These are phyloP conservation scores for Apiospora malaysiana DNA, from an alignment of 2,329 filamentous ascomycete species.

Conservation along the genomic window DNA sequence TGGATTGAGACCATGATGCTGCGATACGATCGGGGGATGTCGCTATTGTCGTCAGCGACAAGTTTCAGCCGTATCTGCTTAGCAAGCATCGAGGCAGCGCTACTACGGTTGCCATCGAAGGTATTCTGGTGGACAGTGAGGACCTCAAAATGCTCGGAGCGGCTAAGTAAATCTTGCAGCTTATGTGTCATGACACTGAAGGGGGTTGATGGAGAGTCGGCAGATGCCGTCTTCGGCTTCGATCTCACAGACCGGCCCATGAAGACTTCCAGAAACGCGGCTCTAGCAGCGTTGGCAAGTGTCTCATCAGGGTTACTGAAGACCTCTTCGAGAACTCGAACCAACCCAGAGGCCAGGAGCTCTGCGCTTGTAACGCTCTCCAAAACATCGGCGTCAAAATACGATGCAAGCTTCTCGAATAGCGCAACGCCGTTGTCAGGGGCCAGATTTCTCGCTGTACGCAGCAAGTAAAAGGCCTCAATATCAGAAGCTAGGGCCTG, in stretches of 20 bases:
- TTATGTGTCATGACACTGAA: conserved; percentile 94
- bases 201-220: conserved; percentile 76
- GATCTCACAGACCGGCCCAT: conserved; percentile 78
- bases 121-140: conserved; percentile 93
- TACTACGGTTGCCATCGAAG: conserved; percentile 87
- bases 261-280: conserved; percentile 89
- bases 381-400: conserved; percentile 87
- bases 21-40: conserved; percentile 84
- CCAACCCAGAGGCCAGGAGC: conserved; percentile 86
- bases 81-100: conserved; percentile 92
- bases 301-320: conserved; percentile 75
- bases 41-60: conserved; percentile 86
- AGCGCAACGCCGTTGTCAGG: conserved; percentile 64
- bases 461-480: conserved; percentile 69
- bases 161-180: conserved; percentile 92
- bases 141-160: conserved; percentile 97
- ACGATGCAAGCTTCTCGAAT: conserved; percentile 77
- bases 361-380: conserved; percentile 97
- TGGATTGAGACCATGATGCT: conserved; percentile 99
- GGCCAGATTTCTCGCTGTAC: conserved; percentile 51
- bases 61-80: conserved; percentile 93
- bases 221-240: conserved; percentile 67
- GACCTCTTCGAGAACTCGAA: conserved; percentile 80
- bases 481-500: conserved; percentile 75
- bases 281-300: conserved; percentile 71